These are phyloP conservation scores for Pterocarpus macrocarpus DNA, from an alignment of 306 rosid species.

Conservation along the genomic window DNA sequence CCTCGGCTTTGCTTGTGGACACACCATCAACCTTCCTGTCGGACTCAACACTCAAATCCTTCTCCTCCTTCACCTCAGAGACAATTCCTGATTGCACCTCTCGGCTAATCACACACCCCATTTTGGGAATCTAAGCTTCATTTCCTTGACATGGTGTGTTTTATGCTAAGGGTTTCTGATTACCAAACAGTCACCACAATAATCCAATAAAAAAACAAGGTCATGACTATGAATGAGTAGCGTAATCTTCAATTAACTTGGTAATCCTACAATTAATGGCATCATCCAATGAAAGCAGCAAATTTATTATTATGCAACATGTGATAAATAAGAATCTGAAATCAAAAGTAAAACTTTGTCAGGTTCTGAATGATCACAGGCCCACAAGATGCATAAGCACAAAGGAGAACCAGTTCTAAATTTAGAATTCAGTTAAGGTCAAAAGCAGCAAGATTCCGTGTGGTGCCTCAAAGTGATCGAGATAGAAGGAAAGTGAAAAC, in stretches of 20 bases:
- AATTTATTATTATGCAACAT: conserved; percentile 24
- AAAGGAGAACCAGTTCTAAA: background rate
- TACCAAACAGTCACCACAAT: conserved; percentile 44
- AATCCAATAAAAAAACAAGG: conserved; percentile 43
- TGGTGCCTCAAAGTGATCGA: conserved; percentile 46
- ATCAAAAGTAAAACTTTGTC: conserved; percentile 29
- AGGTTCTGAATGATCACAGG: conserved; percentile 20
- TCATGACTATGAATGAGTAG: conserved; percentile 7
- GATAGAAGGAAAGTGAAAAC: conserved; percentile 50
- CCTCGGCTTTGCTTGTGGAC: conserved; percentile 54
- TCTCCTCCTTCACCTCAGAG: conserved; percentile 70
- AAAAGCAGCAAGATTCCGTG: conserved; percentile 47
- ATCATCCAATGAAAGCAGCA: conserved; percentile 31
- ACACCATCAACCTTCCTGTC: conserved; percentile 68
- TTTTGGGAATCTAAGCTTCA: conserved; percentile 72
- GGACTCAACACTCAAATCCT: conserved; percentile 59
- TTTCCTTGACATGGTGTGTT: conserved; percentile 61
- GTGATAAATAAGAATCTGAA: conserved; percentile 36
- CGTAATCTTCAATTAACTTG: conserved; percentile 15
- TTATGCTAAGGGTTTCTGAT: conserved; percentile 25
- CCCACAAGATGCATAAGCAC: conserved; percentile 39
- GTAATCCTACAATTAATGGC: conserved; percentile 28
- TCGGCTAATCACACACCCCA: conserved; percentile 90
- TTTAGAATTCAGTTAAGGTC: conserved; percentile 34
- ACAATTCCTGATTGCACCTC: conserved; percentile 70